Base-by-base conservation (phyloP, 768 basidiomycete species). In the Suillus subaureus region DNA sequence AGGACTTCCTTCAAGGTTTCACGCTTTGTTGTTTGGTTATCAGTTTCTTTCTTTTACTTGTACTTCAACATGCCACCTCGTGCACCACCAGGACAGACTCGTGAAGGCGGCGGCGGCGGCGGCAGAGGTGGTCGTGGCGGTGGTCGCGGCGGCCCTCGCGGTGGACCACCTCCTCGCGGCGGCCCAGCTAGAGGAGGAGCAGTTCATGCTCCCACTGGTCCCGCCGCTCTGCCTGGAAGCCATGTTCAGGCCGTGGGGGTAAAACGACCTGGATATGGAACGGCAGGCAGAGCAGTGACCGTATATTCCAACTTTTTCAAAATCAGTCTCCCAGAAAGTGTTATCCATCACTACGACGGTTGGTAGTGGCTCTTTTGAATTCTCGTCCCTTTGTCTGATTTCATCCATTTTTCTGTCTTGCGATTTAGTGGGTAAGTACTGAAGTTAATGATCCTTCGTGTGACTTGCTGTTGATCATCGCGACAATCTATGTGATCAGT, bases 311-410 rank as follows among this genome's bases (percentile, higher is more conserved):
- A 94, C 74, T 89, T 89, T 61, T 94, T 92, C 69, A 73, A 72
- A 49, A 85, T 86, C 4, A 80, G 82, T 0, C 85, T 90, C 18
- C 88, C 92, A 0, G 83, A 88, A 28, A 77, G 74, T 7, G 83
- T 85, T 37, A 92, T 93, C 49, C 82, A 89, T 66, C 93, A 94
- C 70, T 93, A 94, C 70, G 92, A 94, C 73, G 88, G 93, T 90
- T 72, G 67, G 88, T 75, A 40, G 26, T 16, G 39, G 1, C 63
- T 65, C 61, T 57, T 55, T 35, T 62, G 7, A 23, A 16, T 1
- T 40, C 47, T 3, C 12, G 13, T 62, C 49, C 9, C 56, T 70
- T 70, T 62, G 42, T 68, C 74, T 78, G 61, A 77, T 74, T 69
- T 55, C 49, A 37, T 33, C 42, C 43, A 62, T 26, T 60, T 21